Base-by-base conservation (phyloP, 2,329 filamentous ascomycete genomes). In the Berkeleyomyces basicola region DNA sequence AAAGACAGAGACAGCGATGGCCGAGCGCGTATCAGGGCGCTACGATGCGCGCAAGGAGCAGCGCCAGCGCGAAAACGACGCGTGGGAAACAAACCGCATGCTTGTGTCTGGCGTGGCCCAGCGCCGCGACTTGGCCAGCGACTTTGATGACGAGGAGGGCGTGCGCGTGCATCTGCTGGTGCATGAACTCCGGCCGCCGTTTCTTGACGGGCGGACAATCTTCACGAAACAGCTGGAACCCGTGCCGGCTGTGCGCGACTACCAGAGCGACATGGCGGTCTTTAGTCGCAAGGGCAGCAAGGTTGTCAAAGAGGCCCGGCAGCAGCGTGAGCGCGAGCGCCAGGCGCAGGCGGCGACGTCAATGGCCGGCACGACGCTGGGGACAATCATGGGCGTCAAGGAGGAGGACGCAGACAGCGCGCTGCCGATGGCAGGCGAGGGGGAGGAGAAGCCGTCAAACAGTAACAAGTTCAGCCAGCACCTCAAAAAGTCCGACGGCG, bases 61-160 rank as follows among this genome's bases (percentile, higher is more conserved):
- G 73, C 88, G 91, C 68, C 89, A 96, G 72, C 90, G 88, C 71
- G 93, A 99, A 70, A 90, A 93, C 51, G 93, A 99, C 74, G 92
- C 91, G 0, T 99, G 93, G 93, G 95, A 99, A 74, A 93, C 92
- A 14, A 99, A 99, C 72, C 88, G 93, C 64, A 97, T 99, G 93
- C 79, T 99, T 65, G 93, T 91, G 0, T 96, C 91, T 23, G 92
- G 92, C 63, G 91, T 99, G 16, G 93, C 93, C 16, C 95, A 99
- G 73, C 79, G 92, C 70, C 79, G 90, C 67, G 88, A 93, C 69
- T 83, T 90, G 71, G 85, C 85, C 33, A 80, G 82, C 58, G 90
- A 93, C 70, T 95, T 96, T 69, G 86, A 95, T 67, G 93, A 99
- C 66, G 87, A 96, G 58, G 93, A 99, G 70, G 84, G 83, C 33